Evolutionary conservation across 352 stramenopile genomes (phyloP), one percentile per base, ranked within the genome.

Genomic region (Aphanomyces euteiches): DNA sequence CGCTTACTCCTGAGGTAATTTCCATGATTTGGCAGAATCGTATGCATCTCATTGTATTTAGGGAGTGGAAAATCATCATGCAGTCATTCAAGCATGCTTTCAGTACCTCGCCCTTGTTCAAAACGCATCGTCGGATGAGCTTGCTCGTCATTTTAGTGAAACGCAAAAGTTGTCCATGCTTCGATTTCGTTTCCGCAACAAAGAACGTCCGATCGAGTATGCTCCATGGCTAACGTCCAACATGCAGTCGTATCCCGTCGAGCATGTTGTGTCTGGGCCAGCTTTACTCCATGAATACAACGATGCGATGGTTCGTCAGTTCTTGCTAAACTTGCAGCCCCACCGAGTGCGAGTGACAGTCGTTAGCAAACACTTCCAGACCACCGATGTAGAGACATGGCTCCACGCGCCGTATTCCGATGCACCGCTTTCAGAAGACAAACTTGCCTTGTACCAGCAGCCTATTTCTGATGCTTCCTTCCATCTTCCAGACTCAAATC

Each of bases 391-490:
- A 34, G 81, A 85, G 58, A 74, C 73, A 15, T 88, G 79, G 78
- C 84, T 84, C 34, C 74, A 78, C 37, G 79, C 79, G 6, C 77
- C 76, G 48, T 88, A 79, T 56, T 58, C 64, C 13, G 76, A 85
- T 40, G 47, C 45, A 7, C 69, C 74, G 19, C 48, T 88, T 21
- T 40, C 68, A 40, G 65, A 83, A 48, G 41, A 72, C 15, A 41
- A 19, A 10, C 19, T 41, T 13, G 37, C 15, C 19, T 3, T 13
- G 6, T 40, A 19, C 12, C 37, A 12, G 34, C 6, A 12, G 28
- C 50, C 66, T 1, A 36, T 57, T 17, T 63, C 47, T 21, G 12
- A n/a, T 59, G 72, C 79, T 19, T 74, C 79, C 47, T 56, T 88
- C 8, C 40, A 47, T 21, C 68, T 88, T 8, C 80, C 80, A 6